Evolutionary conservation across 495 filamentous ascomycete genomes (phyloP).

Genomic region (Baudoinia panamericana): DNA sequence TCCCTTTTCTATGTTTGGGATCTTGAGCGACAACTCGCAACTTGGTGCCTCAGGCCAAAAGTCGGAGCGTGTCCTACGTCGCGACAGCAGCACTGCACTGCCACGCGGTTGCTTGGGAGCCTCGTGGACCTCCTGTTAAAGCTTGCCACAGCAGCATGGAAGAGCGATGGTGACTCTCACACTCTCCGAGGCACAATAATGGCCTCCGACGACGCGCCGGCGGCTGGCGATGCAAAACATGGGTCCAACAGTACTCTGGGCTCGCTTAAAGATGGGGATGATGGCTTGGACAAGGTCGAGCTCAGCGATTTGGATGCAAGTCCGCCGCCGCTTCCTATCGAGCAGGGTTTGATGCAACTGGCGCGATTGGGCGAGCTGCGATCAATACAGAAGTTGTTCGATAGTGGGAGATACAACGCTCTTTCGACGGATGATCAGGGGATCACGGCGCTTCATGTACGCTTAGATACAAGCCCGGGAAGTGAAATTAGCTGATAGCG

Average conservation of each 20-base stretch:
- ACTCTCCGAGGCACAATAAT: too few species aligned
- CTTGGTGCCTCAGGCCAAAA: too few species aligned
- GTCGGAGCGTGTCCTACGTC: too few species aligned
- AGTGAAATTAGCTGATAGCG: constrained; percentile 22
- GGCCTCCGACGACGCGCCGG: constrained; percentile 3
- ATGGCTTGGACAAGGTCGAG: constrained; percentile 19
- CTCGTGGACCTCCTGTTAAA: not conserved
- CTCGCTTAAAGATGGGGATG: constrained; percentile 9
- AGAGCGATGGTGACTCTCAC: too few species aligned
- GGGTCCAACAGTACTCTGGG: constrained; percentile 3
- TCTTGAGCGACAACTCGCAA: too few species aligned
- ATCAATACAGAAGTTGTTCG: constrained; percentile 79
- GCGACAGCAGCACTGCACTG: too few species aligned
- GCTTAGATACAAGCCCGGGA: constrained; percentile 21
- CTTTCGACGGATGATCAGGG: constrained; percentile 76
- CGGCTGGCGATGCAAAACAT: not conserved
- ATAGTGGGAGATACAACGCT: constrained; percentile 63
- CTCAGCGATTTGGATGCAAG: constrained; percentile 20
- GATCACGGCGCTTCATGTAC: constrained; percentile 89
- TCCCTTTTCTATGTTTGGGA: too few species aligned
- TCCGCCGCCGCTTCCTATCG: constrained; percentile 41
- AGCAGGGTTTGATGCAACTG: constrained; percentile 91
- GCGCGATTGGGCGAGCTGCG: constrained; percentile 75
- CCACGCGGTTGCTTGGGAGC: not conserved
- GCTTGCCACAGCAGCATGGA: too few species aligned